Percentiles rank a stretch among this genome's conserved stretches.
Conservation (phyloP, 208 protist genomes). For the Leishmania aethiopica region DNA sequence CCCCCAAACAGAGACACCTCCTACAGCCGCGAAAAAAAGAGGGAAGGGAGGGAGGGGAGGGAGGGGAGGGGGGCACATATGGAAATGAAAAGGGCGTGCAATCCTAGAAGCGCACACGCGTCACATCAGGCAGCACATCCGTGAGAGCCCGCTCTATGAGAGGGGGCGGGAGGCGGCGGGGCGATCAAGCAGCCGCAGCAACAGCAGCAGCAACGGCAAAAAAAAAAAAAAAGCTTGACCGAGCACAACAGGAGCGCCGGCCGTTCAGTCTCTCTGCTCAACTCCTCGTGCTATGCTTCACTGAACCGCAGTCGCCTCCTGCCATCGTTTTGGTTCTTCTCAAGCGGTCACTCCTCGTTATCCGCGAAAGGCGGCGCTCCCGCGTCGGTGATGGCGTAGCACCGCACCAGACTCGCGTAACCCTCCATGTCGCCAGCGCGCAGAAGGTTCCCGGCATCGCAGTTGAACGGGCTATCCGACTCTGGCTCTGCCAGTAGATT, state of each 20-base stretch:
- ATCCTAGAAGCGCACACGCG: neutral
- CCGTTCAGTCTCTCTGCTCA: neutral
- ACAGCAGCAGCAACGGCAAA: neutral
- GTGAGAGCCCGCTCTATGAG: neutral
- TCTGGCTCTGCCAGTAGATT: conserved; percentile 83
- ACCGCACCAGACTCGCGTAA: conserved; percentile 62
- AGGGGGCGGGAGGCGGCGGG: neutral
- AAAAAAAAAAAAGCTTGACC: too few relatives aligned
- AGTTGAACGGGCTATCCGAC: conserved; percentile 88
- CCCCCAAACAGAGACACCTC: neutral
- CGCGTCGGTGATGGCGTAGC: conserved; percentile 79
- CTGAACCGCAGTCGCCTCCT: neutral
- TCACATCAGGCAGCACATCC: neutral
- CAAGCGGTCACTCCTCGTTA: neutral
- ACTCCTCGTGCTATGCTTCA: too few relatives aligned
- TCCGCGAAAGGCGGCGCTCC: conserved; percentile 57
- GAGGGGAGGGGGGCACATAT: too few relatives aligned
- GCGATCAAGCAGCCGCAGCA: neutral
- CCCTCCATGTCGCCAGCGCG: conserved; percentile 68
- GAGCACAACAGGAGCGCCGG: neutral
- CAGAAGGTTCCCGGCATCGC: conserved; percentile 92
- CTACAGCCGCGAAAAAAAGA: neutral
- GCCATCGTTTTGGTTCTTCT: neutral
- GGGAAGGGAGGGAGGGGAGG: neutral
- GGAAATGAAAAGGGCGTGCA: neutral